A percentile compares a stretch with the other conserved stretches of the same genome.
These are phyloP conservation scores for Limtongia smithiae DNA, from an alignment of 805 yeast species.

Conservation along the genomic window DNA sequence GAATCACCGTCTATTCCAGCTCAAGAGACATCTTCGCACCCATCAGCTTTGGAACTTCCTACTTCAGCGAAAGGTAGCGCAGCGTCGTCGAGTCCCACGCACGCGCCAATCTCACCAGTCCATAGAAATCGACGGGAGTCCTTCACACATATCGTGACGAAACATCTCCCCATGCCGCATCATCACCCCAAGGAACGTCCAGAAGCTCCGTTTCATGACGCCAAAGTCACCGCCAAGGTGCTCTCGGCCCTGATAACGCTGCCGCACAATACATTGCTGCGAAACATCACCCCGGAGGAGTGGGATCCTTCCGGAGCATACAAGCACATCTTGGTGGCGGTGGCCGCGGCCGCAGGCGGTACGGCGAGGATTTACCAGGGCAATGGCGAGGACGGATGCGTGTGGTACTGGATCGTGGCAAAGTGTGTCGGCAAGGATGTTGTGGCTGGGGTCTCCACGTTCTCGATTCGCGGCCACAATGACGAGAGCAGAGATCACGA, in stretches of 20 bases:
- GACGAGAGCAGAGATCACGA: not conserved
- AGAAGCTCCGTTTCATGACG: not conserved
- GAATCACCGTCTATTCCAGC: not conserved
- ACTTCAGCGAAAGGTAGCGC: too few species aligned
- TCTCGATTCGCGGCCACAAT: not conserved
- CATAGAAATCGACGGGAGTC: not conserved
- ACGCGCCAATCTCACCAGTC: too few species aligned
- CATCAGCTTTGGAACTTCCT: too few species aligned
- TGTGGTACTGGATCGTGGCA: conserved; percentile 25
- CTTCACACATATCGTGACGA: conserved; percentile 3
- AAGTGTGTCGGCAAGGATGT: conserved; percentile 9
- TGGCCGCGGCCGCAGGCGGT: conserved; percentile 23
- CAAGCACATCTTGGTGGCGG: conserved; percentile 7
- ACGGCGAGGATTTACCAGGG: conserved; percentile 19
- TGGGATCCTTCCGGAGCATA: conserved; percentile 24
- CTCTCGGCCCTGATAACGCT: conserved; percentile 6
- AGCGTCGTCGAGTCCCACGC: too few species aligned
- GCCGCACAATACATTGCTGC: conserved; percentile 14
- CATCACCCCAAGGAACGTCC: not conserved
- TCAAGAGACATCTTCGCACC: too few species aligned
- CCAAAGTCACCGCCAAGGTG: conserved; percentile 6
- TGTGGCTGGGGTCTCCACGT: conserved; percentile 19
- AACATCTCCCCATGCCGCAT: conserved; percentile 10
- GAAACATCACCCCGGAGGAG: conserved; percentile 12
- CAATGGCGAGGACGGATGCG: conserved; percentile 7